A percentile compares a stretch with the other conserved stretches of the same genome.
Conservation (phyloP, 2,329 filamentous ascomycete genomes). For the Dactylellina haptotyla region DNA sequence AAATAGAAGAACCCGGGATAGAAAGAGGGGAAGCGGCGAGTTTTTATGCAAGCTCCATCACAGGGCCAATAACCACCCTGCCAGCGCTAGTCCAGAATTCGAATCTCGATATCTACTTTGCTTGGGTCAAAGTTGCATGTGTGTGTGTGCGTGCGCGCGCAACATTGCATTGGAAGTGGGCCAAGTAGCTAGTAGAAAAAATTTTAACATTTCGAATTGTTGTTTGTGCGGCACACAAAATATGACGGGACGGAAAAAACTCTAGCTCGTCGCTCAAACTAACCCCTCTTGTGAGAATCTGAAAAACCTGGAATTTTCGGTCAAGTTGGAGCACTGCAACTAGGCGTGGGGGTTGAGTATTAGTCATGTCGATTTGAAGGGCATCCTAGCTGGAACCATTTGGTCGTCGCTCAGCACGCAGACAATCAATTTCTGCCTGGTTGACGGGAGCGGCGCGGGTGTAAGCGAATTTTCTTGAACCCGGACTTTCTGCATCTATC, state of each 20-base stretch:
- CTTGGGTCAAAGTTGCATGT: constrained; percentile 15
- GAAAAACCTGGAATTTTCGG: too few species aligned
- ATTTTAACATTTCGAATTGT: too few species aligned
- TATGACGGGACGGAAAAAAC: too few species aligned
- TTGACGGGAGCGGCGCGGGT: constrained; percentile 13
- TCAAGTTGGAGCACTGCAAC: too few species aligned
- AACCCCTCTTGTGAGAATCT: too few species aligned
- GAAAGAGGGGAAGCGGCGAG: constrained; percentile 53
- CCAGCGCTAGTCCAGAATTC: constrained; percentile 11
- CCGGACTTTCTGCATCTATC: neutral
- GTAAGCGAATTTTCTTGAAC: neutral
- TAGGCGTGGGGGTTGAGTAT: neutral
- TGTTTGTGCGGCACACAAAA: too few species aligned
- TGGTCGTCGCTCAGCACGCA: neutral
- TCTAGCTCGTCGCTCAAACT: too few species aligned
- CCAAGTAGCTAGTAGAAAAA: too few species aligned
- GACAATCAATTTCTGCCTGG: neutral
- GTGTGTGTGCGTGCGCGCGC: too few species aligned
- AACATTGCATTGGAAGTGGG: too few species aligned
- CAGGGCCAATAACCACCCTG: neutral
- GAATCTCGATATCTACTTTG: constrained; percentile 24
- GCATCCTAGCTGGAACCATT: too few species aligned
- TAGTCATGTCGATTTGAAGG: too few species aligned
- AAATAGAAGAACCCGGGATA: constrained; percentile 12
- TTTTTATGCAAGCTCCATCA: constrained; percentile 16